A percentile compares a stretch with the other conserved stretches of the same genome.
Evolutionary conservation across 768 basidiomycete species (phyloP).

Genomic region (Xerocomus potaroensis): DNA sequence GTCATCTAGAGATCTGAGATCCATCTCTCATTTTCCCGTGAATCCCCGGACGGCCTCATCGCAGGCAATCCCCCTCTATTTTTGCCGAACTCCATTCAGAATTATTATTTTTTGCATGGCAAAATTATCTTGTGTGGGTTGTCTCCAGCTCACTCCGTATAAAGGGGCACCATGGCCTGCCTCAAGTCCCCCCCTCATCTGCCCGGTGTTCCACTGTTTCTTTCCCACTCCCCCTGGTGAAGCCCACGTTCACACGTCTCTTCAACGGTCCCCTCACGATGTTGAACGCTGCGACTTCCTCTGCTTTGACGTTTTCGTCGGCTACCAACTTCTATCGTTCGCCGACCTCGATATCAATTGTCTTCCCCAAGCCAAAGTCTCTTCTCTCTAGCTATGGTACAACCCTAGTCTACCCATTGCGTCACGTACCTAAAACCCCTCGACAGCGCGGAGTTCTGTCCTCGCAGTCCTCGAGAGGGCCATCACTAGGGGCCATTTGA

Average conservation of each 20-base stretch:
- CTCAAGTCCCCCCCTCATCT: constrained; percentile 13
- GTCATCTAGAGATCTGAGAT: constrained; percentile 33
- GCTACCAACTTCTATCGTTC: constrained; percentile 33
- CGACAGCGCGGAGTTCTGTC: constrained; percentile 55
- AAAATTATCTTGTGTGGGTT: constrained; percentile 23
- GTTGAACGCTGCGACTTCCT: constrained; percentile 31
- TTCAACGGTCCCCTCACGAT: constrained; percentile 12
- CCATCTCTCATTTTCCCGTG: constrained; percentile 28
- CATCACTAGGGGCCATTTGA: constrained; percentile 55
- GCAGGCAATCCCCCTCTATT: constrained; percentile 35
- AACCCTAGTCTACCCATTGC: neutral
- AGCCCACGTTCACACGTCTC: neutral
- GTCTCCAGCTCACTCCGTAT: constrained; percentile 21
- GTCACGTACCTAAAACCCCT: constrained; percentile 6
- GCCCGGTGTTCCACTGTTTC: neutral
- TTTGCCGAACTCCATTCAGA: constrained; percentile 25
- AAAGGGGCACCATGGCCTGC: constrained; percentile 24
- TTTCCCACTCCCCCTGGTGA: neutral
- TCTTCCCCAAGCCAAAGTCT: constrained; percentile 27
- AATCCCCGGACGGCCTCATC: constrained; percentile 29
- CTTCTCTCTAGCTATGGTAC: constrained; percentile 28
- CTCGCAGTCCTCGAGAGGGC: constrained; percentile 55
- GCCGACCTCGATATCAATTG: constrained; percentile 29
- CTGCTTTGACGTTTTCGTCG: constrained; percentile 28
- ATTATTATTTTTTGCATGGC: constrained; percentile 23